Base-by-base conservation (phyloP, 345 rosid species). In the Stellera chamaejasme region DNA sequence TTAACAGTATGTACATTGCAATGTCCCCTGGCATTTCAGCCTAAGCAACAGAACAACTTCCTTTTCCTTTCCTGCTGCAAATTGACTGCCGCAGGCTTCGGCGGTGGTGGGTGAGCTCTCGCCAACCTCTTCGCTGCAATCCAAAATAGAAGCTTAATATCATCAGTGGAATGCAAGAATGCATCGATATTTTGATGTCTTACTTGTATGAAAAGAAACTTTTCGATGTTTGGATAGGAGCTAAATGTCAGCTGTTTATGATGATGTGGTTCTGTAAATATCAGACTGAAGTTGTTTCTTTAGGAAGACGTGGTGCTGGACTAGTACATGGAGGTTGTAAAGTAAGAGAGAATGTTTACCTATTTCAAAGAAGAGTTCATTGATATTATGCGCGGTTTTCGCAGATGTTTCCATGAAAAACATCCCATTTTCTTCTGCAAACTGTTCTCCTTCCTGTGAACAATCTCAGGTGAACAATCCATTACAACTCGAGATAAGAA, bases 311-410 rank as follows among this genome's bases (percentile, higher is more conserved):
- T 26, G 25, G 41, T 25, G 25, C 43, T 42, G 27, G 44, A 23
- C 11, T 19, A 13, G 23, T 15, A 15, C 26, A 47, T 10, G 1
- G 26, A 3, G 19, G 50, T 12, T 14, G 13, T 6, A 3, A 8
- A 6, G 26, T 43, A 4, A 52, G 26, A 9, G 50, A 51, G 28
- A 43, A 4, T 52, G 8, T 10, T 72, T 76, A 85, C 94, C 87
- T 71, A 82, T 82, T 61, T 85, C 87, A 44, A 73, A 72, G 66
- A 82, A 82, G 45, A 86, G 90, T 66, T 85, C 87, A n/a, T 83
- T 81, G 50, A 77, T 80, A 52, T 81, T 80, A 47, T 78, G 79
- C 11, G 87, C 82, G 13, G 80, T 73, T 70, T 83, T 83, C 11
- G 94, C 90, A 1, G 94, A 86, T 45, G 94, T 77, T 69, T 86